Conservation (phyloP, 257 asterid genomes). For the Solanum peruvianum region DNA sequence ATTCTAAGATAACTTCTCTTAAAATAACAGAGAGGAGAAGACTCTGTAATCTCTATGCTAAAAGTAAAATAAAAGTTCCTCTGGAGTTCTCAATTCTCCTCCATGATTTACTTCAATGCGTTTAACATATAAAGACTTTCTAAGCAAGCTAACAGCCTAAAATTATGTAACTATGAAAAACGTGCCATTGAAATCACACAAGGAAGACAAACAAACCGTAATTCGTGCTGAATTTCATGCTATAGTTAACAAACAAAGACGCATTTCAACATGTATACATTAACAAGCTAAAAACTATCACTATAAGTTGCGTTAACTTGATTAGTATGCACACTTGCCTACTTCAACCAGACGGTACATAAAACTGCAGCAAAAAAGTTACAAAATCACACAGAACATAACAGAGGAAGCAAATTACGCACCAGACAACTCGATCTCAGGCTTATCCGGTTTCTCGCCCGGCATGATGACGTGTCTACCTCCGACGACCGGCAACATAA, state of each 20-base stretch:
- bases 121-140: not conserved
- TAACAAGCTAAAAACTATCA: not conserved
- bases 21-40: not conserved
- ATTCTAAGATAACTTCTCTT: not conserved
- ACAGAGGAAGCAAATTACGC: not conserved
- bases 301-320: not conserved
- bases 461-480: constrained; percentile 44
- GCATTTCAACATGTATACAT: not conserved
- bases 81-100: not conserved
- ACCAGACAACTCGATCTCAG: constrained; percentile 42
- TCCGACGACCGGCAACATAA: constrained; percentile 57
- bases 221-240: not conserved
- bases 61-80: not conserved
- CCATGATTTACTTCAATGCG: not conserved
- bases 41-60: not conserved
- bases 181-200: not conserved
- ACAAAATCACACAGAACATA: not conserved
- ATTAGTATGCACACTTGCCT: not conserved
- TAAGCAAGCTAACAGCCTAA: not conserved
- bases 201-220: not conserved
- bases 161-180: not conserved
- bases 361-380: not conserved
- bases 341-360: not conserved
- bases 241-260: not conserved
- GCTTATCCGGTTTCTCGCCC: constrained; percentile 28